phyloP scores from a whole-genome alignment of 306 rosid species.

The Gleditsia sinensis region DNA sequence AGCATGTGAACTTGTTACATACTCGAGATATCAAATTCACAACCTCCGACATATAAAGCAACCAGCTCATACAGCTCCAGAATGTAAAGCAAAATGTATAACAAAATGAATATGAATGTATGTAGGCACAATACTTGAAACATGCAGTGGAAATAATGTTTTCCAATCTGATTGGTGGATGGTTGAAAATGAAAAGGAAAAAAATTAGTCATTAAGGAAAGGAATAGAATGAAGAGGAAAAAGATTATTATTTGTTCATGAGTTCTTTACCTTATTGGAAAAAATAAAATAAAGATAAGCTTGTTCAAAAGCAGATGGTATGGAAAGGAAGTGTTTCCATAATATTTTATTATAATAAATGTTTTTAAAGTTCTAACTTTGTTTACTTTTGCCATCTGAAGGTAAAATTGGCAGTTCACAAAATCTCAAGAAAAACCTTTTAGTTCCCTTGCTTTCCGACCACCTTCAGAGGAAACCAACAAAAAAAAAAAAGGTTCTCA shows the following conservation, averaged over 20 bases:
- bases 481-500: not conserved
- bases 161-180: constrained; percentile 21
- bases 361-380: not conserved
- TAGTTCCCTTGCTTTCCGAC: not conserved
- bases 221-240: not conserved
- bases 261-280: not conserved
- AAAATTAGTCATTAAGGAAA: not conserved
- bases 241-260: not conserved
- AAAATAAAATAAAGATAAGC: not conserved
- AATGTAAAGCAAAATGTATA: constrained; percentile 3
- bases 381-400: constrained; percentile 2
- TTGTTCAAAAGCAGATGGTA: not conserved
- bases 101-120: not conserved
- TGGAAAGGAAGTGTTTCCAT: not conserved
- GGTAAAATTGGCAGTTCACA: constrained; percentile 8
- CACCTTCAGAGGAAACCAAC: not conserved
- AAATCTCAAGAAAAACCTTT: constrained; percentile 15
- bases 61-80: constrained; percentile 30
- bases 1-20: not conserved
- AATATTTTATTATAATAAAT: not conserved
- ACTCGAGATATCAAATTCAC: constrained; percentile 30
- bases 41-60: constrained; percentile 20
- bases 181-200: not conserved
- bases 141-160: not conserved
- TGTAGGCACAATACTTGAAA: not conserved